Conservation (phyloP, 139 green algal genomes). For the Coelastrella sp. region DNA sequence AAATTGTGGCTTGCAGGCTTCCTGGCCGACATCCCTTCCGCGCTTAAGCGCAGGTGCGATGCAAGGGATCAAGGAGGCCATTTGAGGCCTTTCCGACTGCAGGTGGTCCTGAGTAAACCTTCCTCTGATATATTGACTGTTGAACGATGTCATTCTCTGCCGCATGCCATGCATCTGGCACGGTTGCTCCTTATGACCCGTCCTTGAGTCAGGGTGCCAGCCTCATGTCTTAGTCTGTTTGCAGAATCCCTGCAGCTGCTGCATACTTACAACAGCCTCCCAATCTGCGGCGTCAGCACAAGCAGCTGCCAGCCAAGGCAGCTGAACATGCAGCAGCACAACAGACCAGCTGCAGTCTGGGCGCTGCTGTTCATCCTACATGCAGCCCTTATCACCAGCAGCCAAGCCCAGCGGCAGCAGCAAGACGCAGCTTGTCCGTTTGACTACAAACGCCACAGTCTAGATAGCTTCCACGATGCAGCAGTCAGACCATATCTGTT, state of each 20-base stretch:
- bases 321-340: not conserved
- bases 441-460: constrained; percentile 20
- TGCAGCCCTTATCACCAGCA: not conserved
- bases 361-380: not conserved
- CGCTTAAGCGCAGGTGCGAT: too few species aligned
- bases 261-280: not conserved
- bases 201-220: too few species aligned
- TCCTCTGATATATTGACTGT: too few species aligned
- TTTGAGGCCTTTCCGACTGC: too few species aligned
- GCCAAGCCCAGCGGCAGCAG: not conserved
- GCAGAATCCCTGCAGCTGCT: not conserved
- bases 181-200: too few species aligned
- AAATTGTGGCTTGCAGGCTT: too few species aligned
- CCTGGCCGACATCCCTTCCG: too few species aligned
- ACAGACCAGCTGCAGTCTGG: not conserved
- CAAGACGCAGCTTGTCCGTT: constrained; percentile 19
- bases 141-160: too few species aligned
- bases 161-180: too few species aligned
- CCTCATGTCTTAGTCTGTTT: not conserved
- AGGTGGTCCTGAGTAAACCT: too few species aligned
- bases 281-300: not conserved
- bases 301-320: not conserved
- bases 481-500: constrained; percentile 29
- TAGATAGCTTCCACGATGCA: constrained; percentile 4
- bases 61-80: too few species aligned